Conservation (phyloP, 148 eudicot species). For the Linanthus parryae region DNA sequence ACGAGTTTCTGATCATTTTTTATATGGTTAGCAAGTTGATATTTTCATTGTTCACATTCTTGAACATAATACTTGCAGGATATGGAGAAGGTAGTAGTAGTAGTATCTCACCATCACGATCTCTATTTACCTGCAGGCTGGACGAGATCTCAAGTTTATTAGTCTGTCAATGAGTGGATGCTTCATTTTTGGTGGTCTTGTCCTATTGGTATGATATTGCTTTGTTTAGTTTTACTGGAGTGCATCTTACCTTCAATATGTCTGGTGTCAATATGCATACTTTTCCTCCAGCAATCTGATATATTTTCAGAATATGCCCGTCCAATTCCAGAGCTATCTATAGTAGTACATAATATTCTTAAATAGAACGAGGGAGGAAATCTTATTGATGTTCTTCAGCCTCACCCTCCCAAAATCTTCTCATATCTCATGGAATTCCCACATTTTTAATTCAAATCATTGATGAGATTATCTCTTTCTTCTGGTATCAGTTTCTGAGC, state of each 20-base stretch:
- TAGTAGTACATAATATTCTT: background rate
- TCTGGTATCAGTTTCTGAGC: conserved; percentile 47
- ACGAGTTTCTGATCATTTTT: background rate
- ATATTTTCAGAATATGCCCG: background rate
- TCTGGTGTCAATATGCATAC: background rate
- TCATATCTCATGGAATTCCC: background rate
- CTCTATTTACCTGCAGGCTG: conserved; percentile 58
- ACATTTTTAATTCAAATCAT: conserved; percentile 20
- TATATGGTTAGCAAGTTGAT: no score
- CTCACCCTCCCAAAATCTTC: background rate
- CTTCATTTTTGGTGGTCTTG: conserved; percentile 54
- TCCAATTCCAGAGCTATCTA: no score
- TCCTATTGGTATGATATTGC: conserved; percentile 48
- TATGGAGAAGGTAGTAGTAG: no score
- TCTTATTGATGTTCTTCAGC: conserved; percentile 6
- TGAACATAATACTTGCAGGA: no score
- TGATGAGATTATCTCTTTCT: conserved; percentile 54
- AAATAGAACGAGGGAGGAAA: background rate
- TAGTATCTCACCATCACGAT: no score
- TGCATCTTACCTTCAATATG: background rate
- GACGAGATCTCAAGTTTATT: conserved; percentile 72
- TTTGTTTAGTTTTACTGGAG: background rate
- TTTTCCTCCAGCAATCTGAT: background rate
- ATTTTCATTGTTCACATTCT: no score
- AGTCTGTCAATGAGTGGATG: conserved; percentile 73